Evolutionary conservation across 2,329 filamentous ascomycete species (phyloP).

Genomic region (Fusarium setosum): DNA sequence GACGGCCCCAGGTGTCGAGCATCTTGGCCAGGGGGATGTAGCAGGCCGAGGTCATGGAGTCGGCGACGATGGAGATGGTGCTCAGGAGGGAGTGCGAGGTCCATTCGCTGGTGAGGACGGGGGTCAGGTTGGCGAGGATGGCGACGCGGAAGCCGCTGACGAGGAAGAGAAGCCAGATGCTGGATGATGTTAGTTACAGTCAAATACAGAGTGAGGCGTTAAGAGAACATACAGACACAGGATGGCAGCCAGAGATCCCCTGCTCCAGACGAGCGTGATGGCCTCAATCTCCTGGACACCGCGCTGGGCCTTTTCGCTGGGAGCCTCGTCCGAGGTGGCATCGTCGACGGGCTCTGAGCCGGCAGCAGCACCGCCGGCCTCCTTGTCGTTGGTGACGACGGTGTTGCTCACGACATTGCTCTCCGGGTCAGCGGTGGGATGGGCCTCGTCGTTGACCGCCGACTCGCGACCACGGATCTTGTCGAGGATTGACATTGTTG

Average conservation of each 20-base stretch:
- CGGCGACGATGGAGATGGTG: constrained; percentile 64
- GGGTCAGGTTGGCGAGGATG: constrained; percentile 54
- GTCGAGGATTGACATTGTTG: constrained; percentile 31
- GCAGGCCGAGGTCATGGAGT: constrained; percentile 66
- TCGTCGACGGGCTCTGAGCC: constrained; percentile 21
- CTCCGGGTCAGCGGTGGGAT: not conserved
- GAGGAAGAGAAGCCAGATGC: constrained; percentile 62
- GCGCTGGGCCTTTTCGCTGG: constrained; percentile 42
- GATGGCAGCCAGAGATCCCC: constrained; percentile 46
- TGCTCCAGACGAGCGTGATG: constrained; percentile 55
- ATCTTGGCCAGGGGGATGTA: constrained; percentile 73
- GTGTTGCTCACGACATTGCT: constrained; percentile 8
- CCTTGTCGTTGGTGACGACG: constrained; percentile 20
- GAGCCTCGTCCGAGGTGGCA: constrained; percentile 11
- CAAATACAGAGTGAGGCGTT: not conserved
- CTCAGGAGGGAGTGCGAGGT: constrained; percentile 64
- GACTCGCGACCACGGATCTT: constrained; percentile 30
- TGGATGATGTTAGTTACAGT: constrained; percentile 21
- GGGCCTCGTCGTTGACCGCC: constrained; percentile 21
- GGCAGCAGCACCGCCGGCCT: constrained; percentile 17
- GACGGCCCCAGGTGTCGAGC: constrained; percentile 71
- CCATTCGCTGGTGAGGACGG: constrained; percentile 63
- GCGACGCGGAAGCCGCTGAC: constrained; percentile 60
- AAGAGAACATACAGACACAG: constrained; percentile 46
- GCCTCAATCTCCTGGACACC: constrained; percentile 57